These are phyloP conservation scores for Tetragonia tetragonoides DNA, from an alignment of 148 eudicot species.

Conservation along the genomic window DNA sequence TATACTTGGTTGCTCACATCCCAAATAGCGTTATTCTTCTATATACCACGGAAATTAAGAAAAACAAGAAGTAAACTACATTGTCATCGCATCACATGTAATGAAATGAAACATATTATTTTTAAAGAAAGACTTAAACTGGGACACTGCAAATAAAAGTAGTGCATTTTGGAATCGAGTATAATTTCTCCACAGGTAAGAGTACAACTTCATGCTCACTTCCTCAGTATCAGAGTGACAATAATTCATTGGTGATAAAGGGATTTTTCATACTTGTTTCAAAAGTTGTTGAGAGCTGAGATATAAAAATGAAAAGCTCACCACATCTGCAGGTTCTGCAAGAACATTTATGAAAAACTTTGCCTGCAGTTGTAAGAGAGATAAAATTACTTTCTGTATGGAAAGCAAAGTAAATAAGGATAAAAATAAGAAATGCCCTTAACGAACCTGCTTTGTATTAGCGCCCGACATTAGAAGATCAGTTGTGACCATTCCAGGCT, in stretches of 20 bases:
- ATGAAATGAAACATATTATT: too few species aligned
- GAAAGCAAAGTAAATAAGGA: neutral
- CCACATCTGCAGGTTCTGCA: conserved; percentile 97
- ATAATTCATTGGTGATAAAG: neutral
- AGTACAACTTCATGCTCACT: neutral
- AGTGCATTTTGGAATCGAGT: too few species aligned
- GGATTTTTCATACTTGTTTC: neutral
- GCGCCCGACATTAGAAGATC: conserved; percentile 99
- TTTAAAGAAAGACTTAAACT: too few species aligned
- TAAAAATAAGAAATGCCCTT: neutral
- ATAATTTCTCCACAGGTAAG: too few species aligned
- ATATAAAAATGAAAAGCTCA: conserved; percentile 29
- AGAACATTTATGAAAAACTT: conserved; percentile 94
- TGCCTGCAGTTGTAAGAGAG: conserved; percentile 58
- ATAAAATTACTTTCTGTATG: neutral
- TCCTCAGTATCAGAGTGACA: neutral
- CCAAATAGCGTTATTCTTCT: too few species aligned
- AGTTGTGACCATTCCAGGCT: conserved; percentile 99
- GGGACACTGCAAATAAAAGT: too few species aligned
- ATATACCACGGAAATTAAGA: too few species aligned
- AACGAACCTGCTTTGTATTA: conserved; percentile 75
- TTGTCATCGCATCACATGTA: too few species aligned
- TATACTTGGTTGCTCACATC: too few species aligned
- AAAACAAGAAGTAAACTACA: too few species aligned
- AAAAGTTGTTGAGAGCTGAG: neutral